A percentile compares a stretch with the other conserved stretches of the same genome.
These are phyloP conservation scores for Breviolum minutum DNA, from an alignment of 73 alveolate species.

Conservation along the genomic window DNA sequence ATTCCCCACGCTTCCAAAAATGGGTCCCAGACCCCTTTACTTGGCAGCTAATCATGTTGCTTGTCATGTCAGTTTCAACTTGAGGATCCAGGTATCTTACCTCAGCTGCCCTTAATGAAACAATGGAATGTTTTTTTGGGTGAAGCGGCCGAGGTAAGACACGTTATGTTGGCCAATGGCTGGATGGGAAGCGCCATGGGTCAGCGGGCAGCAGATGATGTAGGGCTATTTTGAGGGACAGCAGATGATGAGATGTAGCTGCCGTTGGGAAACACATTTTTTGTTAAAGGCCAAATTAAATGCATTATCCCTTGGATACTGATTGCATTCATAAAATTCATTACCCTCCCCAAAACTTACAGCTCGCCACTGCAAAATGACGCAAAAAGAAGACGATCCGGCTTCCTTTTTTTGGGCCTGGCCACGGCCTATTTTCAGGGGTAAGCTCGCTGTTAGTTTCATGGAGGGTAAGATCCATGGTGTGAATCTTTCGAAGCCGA, in stretches of 20 bases:
- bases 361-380: not conserved
- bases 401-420: not conserved
- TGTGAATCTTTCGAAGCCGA: not conserved
- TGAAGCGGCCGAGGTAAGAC: constrained; percentile 20
- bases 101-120: not conserved
- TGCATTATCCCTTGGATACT: too few relatives aligned
- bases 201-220: not conserved
- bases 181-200: constrained; percentile 96
- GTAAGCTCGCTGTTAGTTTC: not conserved
- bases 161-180: constrained; percentile 96
- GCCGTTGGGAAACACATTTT: too few relatives aligned
- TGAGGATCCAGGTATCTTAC: not conserved
- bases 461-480: not conserved
- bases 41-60: not conserved
- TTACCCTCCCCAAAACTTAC: not conserved
- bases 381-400: not conserved
- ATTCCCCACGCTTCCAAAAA: not conserved
- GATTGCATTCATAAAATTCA: too few relatives aligned
- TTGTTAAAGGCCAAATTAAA: too few relatives aligned
- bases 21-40: not conserved
- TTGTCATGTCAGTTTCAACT: not conserved
- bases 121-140: not conserved
- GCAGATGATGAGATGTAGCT: too few relatives aligned
- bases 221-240: too few relatives aligned
- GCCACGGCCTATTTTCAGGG: not conserved